Evolutionary conservation across 1,284 basidiomycete genomes (phyloP).

Genomic region (Cutaneotrichosporon sp.): DNA sequence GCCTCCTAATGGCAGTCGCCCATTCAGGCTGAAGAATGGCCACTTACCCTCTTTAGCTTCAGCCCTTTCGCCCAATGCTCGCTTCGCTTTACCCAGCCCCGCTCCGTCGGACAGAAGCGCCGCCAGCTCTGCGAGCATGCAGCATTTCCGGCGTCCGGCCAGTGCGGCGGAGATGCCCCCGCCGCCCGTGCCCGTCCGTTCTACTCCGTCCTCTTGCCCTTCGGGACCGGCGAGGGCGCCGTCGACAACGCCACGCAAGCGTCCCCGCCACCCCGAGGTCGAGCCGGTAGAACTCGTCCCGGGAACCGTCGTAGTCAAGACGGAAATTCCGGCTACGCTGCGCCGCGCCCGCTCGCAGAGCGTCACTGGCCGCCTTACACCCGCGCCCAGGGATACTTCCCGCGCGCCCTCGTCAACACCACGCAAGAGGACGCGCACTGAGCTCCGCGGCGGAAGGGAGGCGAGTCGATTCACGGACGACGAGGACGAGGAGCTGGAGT

Average conservation of each 20-base stretch:
- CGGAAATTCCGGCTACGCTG: not conserved
- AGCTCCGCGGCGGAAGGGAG: constrained; percentile 11
- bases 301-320: not conserved
- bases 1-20: too few species aligned
- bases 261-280: not conserved
- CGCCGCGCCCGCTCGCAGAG: not conserved
- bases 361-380: not conserved
- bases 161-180: not conserved
- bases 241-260: constrained; percentile 6
- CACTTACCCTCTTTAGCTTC: too few species aligned
- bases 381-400: not conserved
- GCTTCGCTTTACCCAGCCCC: not conserved
- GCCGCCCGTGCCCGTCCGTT: not conserved
- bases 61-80: not conserved
- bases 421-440: constrained; percentile 15
- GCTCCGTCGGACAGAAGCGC: not conserved
- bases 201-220: not conserved
- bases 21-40: too few species aligned
- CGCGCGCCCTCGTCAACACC: not conserved
- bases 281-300: not conserved
- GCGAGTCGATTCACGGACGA: not conserved
- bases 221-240: not conserved
- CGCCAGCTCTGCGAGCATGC: not conserved
- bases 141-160: not conserved
- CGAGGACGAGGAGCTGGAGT: constrained; percentile 30